Percentiles rank a stretch among this genome's conserved stretches.
Conservation (phyloP, 495 filamentous ascomycete species). For the Ramalina intermedia region DNA sequence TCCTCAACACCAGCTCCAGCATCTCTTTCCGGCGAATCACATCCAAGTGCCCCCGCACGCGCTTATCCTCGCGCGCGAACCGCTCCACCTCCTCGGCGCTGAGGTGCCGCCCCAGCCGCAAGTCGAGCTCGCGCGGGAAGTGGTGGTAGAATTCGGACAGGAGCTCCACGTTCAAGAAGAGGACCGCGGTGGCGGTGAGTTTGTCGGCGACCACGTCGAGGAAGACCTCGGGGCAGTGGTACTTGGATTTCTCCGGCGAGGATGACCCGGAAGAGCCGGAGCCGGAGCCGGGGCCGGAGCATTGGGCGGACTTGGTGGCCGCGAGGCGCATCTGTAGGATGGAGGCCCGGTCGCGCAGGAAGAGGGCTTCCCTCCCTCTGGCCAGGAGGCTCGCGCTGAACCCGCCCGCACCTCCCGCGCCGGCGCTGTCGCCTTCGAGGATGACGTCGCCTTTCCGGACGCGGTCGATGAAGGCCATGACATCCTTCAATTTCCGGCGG, state of each 20-base stretch:
- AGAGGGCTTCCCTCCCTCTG: conserved; percentile 78
- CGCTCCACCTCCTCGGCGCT: conserved; percentile 65
- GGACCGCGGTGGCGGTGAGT: conserved; percentile 81
- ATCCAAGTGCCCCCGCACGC: conserved; percentile 76
- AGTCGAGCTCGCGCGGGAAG: conserved; percentile 86
- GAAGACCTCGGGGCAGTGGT: conserved; percentile 94
- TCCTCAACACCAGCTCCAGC: conserved; percentile 77
- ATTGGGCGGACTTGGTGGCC: conserved; percentile 66
- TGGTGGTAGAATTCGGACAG: conserved; percentile 94
- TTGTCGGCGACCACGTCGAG: conserved; percentile 93
- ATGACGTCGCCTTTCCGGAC: conserved; percentile 71
- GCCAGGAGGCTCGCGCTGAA: conserved; percentile 71
- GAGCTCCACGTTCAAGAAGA: conserved; percentile 96
- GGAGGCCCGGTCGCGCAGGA: conserved; percentile 79
- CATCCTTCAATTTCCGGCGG: conserved; percentile 71
- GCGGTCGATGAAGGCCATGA: conserved; percentile 80
- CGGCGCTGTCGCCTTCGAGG: conserved; percentile 66
- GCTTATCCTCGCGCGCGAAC: conserved; percentile 86
- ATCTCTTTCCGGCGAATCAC: conserved; percentile 84
- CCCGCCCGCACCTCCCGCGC: conserved; percentile 60
- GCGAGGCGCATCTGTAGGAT: conserved; percentile 79
- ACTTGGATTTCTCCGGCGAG: conserved; percentile 45
- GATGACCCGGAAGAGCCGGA: no score
- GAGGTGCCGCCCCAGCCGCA: conserved; percentile 69
- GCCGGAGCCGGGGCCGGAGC: no score